Evolutionary conservation across 768 basidiomycete species (phyloP).

Genomic region (Grammothele lineata): DNA sequence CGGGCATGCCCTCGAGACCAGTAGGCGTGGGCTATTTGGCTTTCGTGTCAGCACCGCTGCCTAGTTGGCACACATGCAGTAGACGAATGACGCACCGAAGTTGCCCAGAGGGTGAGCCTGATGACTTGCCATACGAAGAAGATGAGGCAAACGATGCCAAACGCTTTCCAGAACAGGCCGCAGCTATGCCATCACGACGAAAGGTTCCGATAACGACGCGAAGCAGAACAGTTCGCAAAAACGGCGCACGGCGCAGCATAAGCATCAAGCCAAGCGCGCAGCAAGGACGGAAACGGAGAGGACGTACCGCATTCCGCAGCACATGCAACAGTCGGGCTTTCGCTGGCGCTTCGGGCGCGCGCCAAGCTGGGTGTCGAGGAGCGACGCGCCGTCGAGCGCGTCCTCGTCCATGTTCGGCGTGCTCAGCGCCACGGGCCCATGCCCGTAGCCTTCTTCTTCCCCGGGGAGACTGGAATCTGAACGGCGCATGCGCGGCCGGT

Average conservation of each 20-base stretch:
- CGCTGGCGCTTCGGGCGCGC: conserved; percentile 30
- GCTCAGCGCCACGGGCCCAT: conserved; percentile 22
- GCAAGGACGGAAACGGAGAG: not conserved
- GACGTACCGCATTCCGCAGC: conserved; percentile 47
- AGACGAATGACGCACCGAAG: conserved; percentile 36
- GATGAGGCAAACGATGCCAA: conserved; percentile 44
- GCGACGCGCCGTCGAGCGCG: conserved; percentile 13
- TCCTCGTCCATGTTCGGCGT: conserved; percentile 21
- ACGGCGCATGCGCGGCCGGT: not conserved
- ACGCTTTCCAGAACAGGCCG: conserved; percentile 49
- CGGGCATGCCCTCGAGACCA: conserved; percentile 54
- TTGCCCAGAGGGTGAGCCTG: conserved; percentile 44
- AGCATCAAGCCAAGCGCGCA: not conserved
- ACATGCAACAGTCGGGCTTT: conserved; percentile 41
- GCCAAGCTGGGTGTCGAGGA: conserved; percentile 23
- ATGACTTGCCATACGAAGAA: conserved; percentile 39
- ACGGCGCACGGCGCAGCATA: too few species aligned
- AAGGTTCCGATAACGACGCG: not conserved
- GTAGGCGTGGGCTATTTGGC: conserved; percentile 41
- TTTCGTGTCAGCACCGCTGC: too few species aligned
- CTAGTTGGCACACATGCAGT: too few species aligned
- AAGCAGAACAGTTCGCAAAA: conserved; percentile 3
- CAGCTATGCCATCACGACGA: conserved; percentile 32
- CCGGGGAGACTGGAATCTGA: conserved; percentile 40
- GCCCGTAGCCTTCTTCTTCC: conserved; percentile 33